Base-by-base conservation (phyloP, 352 stramenopile species). In the Elongisporangium prolatum region DNA sequence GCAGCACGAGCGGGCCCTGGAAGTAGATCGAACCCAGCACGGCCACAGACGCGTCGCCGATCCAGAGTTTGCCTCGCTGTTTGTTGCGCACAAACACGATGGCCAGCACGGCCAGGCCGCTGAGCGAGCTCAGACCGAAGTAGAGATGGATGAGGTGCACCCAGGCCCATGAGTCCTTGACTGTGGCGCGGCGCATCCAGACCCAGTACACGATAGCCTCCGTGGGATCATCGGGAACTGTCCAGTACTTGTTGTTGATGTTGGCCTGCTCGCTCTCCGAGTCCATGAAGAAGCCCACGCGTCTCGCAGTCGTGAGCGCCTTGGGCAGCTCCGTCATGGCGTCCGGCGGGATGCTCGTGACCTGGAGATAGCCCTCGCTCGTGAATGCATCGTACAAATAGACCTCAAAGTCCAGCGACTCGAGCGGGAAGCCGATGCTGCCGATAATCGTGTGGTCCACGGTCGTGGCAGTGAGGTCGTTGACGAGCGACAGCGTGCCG, bases 91-190 rank as follows among this genome's bases (percentile, higher is more conserved):
- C 72, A 24, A 77, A 70, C 2, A 75, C 56, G 10, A 86, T 60
- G 10, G 76, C 49, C 6, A 88, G 54, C 24, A 85, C 20, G 21
- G 64, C 52, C 0, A 87, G 21, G 25, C 68, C 65, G 49, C 77
- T 73, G 0, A 82, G 25, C 24, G 68, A 64, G 37, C 85, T 64
- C 9, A 73, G n/a, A 3, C 61, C 76, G 37, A 86, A 80, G 18
- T 70, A 14, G 8, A 78, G n/a, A 44, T 87, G 74, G 20, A 84
- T 67, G 3, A 65, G 61, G 38, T 85, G 77, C 21, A 74, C 65
- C 77, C 74, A 87, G 1, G 72, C 68, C 77, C 77, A 87, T 16
- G 67, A 71, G 55, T 82, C 72, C 1, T 61, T 65, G 2, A 80
- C 48, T 2, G 77, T 64, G 2, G 68, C 28, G 38, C 59, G 54